Evolutionary conservation across 495 filamentous ascomycete species (phyloP).

Genomic region (Daldinia caldariorum): DNA sequence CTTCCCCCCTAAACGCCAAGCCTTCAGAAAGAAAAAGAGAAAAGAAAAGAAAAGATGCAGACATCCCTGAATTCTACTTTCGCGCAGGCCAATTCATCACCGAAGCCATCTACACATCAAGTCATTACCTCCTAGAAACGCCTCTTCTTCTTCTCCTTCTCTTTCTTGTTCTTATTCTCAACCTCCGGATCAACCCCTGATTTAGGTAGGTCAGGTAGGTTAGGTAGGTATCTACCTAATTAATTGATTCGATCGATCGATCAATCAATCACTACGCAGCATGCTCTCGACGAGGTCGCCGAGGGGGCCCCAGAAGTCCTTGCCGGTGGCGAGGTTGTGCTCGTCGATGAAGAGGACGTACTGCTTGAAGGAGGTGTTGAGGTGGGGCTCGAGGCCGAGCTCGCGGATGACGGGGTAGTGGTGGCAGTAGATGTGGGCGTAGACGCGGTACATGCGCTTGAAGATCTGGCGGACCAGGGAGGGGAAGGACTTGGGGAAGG

Average conservation of each 20-base stretch:
- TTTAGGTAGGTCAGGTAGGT: too few relatives aligned
- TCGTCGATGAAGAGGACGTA: conserved; percentile 98
- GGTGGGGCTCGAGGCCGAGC: conserved; percentile 92
- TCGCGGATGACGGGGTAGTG: conserved; percentile 97
- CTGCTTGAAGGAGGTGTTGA: conserved; percentile 99
- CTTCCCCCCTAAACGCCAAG: conserved; percentile 43
- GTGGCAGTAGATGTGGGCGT: conserved; percentile 99
- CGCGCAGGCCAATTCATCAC: conserved; percentile 30
- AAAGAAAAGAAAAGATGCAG: conserved; percentile 17
- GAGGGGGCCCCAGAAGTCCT: conserved; percentile 98
- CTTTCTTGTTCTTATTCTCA: too few relatives aligned
- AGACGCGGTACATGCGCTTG: conserved; percentile 98
- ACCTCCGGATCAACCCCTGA: too few relatives aligned
- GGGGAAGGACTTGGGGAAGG: conserved; percentile 93
- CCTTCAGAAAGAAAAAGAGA: neutral
- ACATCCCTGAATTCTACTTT: conserved; percentile 24
- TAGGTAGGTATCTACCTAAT: too few relatives aligned
- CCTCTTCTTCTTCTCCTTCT: too few relatives aligned
- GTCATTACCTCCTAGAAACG: neutral
- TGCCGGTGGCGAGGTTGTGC: conserved; percentile 85
- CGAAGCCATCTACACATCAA: conserved; percentile 18
- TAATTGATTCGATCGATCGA: too few relatives aligned
- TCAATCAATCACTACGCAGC: conserved; percentile 82
- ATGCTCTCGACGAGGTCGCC: conserved; percentile 97
- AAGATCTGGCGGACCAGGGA: conserved; percentile 90